These are phyloP conservation scores for Zygosaccharomyces sapae DNA, from an alignment of 1,139 yeast genomes.

Conservation along the genomic window DNA sequence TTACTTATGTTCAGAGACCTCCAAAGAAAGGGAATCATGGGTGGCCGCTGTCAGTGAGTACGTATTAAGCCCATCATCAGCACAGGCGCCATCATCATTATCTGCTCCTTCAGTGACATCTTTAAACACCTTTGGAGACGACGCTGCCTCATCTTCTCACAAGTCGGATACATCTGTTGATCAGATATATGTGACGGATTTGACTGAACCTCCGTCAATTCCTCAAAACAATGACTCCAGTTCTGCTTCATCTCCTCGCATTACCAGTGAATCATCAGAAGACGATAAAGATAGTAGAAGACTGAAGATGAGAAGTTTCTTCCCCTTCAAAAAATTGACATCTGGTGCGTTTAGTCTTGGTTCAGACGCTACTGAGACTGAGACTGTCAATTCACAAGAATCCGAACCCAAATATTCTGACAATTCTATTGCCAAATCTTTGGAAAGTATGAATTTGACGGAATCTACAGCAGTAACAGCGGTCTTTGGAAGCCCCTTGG, in stretches of 20 bases:
- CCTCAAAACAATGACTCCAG: slow-evolving; percentile 2
- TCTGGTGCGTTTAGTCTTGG: slow-evolving; percentile 13
- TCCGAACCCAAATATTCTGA: slow-evolving; percentile 23
- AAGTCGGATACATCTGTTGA: slow-evolving; percentile 12
- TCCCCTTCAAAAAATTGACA: slow-evolving; percentile 49
- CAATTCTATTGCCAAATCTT: slow-evolving; percentile 27
- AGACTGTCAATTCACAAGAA: slow-evolving; percentile 13
- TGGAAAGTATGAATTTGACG: slow-evolving; percentile 31
- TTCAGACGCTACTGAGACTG: slow-evolving; percentile 10
- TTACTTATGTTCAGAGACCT: slow-evolving; percentile 78
- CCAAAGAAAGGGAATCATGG: slow-evolving; percentile 78
- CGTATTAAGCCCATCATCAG: slow-evolving; percentile 12
- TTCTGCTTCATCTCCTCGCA: slow-evolving; percentile 20
- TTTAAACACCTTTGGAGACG: slow-evolving; percentile 7
- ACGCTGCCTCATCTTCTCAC: slow-evolving; percentile 3
- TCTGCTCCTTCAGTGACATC: slow-evolving; percentile 14
- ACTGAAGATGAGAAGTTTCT: slow-evolving; percentile 53
- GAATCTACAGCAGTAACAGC: slow-evolving; percentile 20
- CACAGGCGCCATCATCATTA: slow-evolving; percentile 5
- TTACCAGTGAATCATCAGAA: slow-evolving; percentile 24
- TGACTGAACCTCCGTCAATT: slow-evolving; percentile 10
- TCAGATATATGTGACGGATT: slow-evolving; percentile 22
- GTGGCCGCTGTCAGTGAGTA: slow-evolving; percentile 54
- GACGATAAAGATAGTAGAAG: slow-evolving; percentile 42
- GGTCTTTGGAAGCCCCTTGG: slow-evolving; percentile 66